Conservation (phyloP, 192 early-diverging fungal species). For the Entophlyctis luteolus region DNA sequence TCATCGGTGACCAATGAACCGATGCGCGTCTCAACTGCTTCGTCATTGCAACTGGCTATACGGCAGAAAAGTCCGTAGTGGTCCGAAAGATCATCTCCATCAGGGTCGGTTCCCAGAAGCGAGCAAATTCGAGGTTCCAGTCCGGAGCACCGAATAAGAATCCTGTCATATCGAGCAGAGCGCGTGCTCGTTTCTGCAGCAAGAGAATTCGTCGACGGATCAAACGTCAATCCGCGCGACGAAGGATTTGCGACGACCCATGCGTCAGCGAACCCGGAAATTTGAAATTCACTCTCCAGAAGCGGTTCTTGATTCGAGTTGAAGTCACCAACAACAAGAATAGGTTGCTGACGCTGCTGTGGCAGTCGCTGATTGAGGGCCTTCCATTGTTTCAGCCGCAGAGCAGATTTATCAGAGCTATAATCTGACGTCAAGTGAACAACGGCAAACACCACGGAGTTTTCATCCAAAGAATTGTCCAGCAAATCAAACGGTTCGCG, state of each 20-base stretch:
- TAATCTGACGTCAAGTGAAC: conserved; percentile 20
- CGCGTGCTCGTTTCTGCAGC: neutral
- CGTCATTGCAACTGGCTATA: too few species aligned
- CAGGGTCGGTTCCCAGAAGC: neutral
- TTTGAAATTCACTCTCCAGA: neutral
- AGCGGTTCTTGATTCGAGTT: neutral
- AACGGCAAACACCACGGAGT: neutral
- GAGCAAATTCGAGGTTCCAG: neutral
- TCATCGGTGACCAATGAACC: neutral
- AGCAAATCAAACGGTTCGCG: neutral
- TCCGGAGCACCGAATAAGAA: neutral
- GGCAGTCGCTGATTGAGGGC: neutral
- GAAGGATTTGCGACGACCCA: neutral
- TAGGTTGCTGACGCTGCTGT: neutral
- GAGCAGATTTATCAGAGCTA: neutral
- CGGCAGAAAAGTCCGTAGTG: conserved; percentile 8
- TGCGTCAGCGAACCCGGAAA: neutral
- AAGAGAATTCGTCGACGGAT: neutral
- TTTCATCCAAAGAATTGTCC: neutral
- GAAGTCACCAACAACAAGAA: conserved; percentile 16
- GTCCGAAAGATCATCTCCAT: conserved; percentile 4
- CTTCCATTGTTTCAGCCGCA: neutral
- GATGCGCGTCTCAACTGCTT: too few species aligned
- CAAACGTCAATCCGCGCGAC: neutral
- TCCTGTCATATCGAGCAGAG: neutral